A percentile compares a stretch with the other conserved stretches of the same genome.
Evolutionary conservation across 371 early-diverging fungal species (phyloP).

Genomic region (Rhizopus microsporus): DNA sequence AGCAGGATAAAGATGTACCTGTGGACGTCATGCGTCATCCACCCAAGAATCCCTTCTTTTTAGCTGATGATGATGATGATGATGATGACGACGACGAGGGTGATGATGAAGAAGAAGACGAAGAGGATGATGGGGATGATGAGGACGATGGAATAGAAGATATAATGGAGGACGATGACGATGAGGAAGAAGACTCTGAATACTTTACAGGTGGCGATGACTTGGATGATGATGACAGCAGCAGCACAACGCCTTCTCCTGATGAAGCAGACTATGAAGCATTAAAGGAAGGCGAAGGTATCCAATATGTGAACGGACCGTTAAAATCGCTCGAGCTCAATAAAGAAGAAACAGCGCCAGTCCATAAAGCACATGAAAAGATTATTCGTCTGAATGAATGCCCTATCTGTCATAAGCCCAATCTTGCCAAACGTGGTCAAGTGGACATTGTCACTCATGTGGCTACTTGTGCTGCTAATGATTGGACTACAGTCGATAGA

Average conservation of each 20-base stretch:
- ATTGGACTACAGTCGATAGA: constrained; percentile 63
- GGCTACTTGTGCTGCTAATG: constrained; percentile 70
- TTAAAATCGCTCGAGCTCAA: constrained; percentile 1
- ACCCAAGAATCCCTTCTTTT: constrained; percentile 12
- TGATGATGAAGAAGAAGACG: constrained; percentile 11
- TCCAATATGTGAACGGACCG: constrained; percentile 25
- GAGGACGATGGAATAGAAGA: constrained; percentile 7
- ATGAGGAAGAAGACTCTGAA: constrained; percentile 6
- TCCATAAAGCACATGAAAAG: constrained; percentile 45
- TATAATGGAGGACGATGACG: constrained; percentile 8
- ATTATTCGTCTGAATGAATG: constrained; percentile 67
- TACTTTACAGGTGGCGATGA: constrained; percentile 16
- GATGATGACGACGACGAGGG: constrained; percentile 23
- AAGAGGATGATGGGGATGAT: constrained; percentile 4
- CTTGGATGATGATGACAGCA: constrained; percentile 16
- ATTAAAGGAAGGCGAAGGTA: constrained; percentile 26
- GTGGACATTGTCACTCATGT: constrained; percentile 82
- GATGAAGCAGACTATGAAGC: constrained; percentile 34
- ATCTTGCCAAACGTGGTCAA: constrained; percentile 59
- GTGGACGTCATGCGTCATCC: constrained; percentile 19
- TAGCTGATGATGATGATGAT: constrained; percentile 14
- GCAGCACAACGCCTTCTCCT: constrained; percentile 12
- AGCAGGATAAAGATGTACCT: constrained; percentile 24
- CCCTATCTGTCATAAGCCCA: constrained; percentile 72
- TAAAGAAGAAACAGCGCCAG: constrained; percentile 2